Evolutionary conservation across 208 protist genomes (phyloP), one percentile per base, ranked within the genome.

Genomic region (Spongospora subterranea): DNA sequence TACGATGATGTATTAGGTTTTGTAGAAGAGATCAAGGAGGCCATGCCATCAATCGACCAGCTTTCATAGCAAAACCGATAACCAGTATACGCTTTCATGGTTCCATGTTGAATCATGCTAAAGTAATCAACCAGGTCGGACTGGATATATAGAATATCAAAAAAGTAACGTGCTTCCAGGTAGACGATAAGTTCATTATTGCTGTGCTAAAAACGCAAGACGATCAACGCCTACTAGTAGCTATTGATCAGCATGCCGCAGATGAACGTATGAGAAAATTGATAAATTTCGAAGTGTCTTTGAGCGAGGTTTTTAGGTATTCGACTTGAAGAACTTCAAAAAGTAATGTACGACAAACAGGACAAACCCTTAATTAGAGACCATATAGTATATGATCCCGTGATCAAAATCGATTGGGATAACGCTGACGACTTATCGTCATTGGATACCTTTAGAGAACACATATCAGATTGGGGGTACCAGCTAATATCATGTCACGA

Each of bases 161-260:
- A 6, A 41, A n/a, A n/a, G 6, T 50, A 20, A 88, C 6, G 6
- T 6, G 13, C 76, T 88, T 46, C 71, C 88, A 89, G 50, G 43
- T 50, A 38, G 88, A 89, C 38, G 71, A 43, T 6, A 89, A 89
- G 50, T 89, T 89, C 88, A 89, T 89, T 43, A 38, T 89, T 89
- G 88, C 88, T 20, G n/a, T 39, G 17, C 6, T 66, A 17, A n/a
- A n/a, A n/a, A 6, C 50, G 24, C 24, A 60, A 29, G 50, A 60
- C 13, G 50, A 50, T 38, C 32, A 38, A 11, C 6, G 71, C 71
- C 32, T 43, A 20, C 1, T 89, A 66, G 39, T 89, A n/a, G 50
- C 46, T 46, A 65, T 89, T 38, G 88, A 89, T 43, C 88, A 89
- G 88, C 88, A 89, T 65, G 88, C 88, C 38, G 88, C 88, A 17